Conservation (phyloP, 495 filamentous ascomycete species). For the Lophiostoma macrostomum region DNA sequence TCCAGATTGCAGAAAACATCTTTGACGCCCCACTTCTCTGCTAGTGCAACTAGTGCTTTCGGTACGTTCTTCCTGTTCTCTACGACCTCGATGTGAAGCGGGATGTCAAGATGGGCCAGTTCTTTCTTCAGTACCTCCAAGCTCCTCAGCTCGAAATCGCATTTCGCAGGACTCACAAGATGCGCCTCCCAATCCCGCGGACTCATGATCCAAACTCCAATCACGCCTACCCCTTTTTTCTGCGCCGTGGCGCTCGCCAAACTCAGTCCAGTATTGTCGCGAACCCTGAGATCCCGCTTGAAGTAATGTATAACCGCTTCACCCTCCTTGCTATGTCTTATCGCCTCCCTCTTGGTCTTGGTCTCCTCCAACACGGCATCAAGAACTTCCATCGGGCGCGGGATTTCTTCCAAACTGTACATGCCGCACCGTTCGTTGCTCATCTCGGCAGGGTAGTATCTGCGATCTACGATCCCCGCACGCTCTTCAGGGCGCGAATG, state of each 20-base stretch:
- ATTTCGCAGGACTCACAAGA: conserved; percentile 63
- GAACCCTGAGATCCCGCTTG: conserved; percentile 72
- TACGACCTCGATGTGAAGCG: conserved; percentile 71
- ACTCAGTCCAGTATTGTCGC: conserved; percentile 72
- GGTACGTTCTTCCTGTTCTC: conserved; percentile 63
- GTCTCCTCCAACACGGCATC: conserved; percentile 35
- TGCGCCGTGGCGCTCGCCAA: conserved; percentile 58
- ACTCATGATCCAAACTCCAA: conserved; percentile 76
- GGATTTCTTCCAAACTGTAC: conserved; percentile 64
- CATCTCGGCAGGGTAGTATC: conserved; percentile 86
- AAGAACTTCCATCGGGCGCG: conserved; percentile 60
- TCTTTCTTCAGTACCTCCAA: conserved; percentile 63
- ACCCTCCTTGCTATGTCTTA: conserved; percentile 39
- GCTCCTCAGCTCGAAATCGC: conserved; percentile 76
- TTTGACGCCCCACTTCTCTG: conserved; percentile 69
- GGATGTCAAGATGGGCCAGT: conserved; percentile 69
- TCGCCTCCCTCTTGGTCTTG: conserved; percentile 28
- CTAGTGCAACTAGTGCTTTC: conserved; percentile 62
- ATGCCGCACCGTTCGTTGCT: conserved; percentile 67
- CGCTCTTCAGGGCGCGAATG: conserved; percentile 37
- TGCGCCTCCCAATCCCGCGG: conserved; percentile 87
- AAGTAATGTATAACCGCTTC: conserved; percentile 87
- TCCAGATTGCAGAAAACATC: conserved; percentile 71
- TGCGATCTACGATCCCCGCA: conserved; percentile 47
- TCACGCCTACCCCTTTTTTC: conserved; percentile 61